phyloP scores from a whole-genome alignment of 1,284 basidiomycete species.

The Phaffia rhodozyma region DNA sequence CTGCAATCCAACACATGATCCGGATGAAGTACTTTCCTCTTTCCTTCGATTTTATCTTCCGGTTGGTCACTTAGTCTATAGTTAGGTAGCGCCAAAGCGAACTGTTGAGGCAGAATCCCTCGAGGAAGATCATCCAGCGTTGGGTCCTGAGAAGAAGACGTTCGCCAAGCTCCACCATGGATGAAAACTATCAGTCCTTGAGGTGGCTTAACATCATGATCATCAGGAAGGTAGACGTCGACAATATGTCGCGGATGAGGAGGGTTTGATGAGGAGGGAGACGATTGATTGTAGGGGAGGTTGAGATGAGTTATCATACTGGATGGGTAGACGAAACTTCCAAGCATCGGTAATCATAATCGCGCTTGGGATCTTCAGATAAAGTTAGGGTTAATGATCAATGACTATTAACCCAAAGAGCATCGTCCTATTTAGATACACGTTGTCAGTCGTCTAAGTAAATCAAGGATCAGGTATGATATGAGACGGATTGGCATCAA shows the following conservation, averaged over 20 bases:
- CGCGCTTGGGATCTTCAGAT: too few relatives aligned
- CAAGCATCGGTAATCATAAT: too few relatives aligned
- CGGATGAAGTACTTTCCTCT: neutral
- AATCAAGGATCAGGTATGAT: too few relatives aligned
- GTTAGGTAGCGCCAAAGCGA: conserved; percentile 9
- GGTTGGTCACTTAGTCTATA: conserved; percentile 9
- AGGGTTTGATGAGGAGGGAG: too few relatives aligned
- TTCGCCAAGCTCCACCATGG: conserved; percentile 16
- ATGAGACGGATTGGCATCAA: too few relatives aligned
- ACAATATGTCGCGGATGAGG: conserved; percentile 7
- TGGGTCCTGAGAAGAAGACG: conserved; percentile 6
- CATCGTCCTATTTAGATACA: too few relatives aligned
- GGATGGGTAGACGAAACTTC: neutral
- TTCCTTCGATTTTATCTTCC: neutral
- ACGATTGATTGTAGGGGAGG: neutral
- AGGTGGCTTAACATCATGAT: neutral
- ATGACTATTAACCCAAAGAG: too few relatives aligned
- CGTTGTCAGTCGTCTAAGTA: too few relatives aligned
- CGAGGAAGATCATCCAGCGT: neutral
- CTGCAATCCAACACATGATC: conserved; percentile 1
- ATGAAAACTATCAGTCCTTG: conserved; percentile 15
- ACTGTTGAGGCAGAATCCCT: conserved; percentile 5
- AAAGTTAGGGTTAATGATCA: too few relatives aligned
- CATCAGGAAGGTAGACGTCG: conserved; percentile 11
- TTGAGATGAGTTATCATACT: conserved; percentile 12